Evolutionary conservation across 1,284 basidiomycete genomes (phyloP).

Genomic region (Neolentinus lepideus): DNA sequence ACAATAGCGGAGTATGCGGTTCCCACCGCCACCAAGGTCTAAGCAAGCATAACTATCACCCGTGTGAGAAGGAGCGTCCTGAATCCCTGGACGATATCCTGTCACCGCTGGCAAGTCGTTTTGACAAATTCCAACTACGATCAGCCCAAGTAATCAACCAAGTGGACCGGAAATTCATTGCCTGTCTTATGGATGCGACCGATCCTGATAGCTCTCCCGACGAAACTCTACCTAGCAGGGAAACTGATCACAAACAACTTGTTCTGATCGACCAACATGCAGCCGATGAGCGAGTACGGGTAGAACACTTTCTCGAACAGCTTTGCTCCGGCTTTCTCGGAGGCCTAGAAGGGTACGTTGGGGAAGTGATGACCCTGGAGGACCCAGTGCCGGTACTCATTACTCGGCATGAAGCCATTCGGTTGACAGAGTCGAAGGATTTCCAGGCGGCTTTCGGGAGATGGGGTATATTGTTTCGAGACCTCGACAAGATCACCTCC

Average conservation of each 20-base stretch:
- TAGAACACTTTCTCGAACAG: slow-evolving; percentile 75
- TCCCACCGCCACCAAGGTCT: too few relatives aligned
- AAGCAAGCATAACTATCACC: too few relatives aligned
- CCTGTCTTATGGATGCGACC: slow-evolving; percentile 41
- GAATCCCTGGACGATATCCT: neutral
- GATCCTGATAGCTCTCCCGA: slow-evolving; percentile 10
- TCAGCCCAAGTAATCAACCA: slow-evolving; percentile 66
- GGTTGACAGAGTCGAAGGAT: slow-evolving; percentile 32
- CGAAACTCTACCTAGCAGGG: slow-evolving; percentile 8
- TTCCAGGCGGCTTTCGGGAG: slow-evolving; percentile 43
- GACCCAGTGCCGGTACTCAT: slow-evolving; percentile 57
- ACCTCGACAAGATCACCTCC: slow-evolving; percentile 19
- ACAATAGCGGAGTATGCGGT: neutral
- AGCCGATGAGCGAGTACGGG: slow-evolving; percentile 86
- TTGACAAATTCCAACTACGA: slow-evolving; percentile 12
- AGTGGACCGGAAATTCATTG: slow-evolving; percentile 86
- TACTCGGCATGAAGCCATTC: slow-evolving; percentile 50
- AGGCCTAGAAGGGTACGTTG: slow-evolving; percentile 21
- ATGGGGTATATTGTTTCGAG: slow-evolving; percentile 70
- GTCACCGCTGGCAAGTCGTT: neutral
- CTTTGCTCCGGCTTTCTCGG: slow-evolving; percentile 60
- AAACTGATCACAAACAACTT: slow-evolving; percentile 22
- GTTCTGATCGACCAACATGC: slow-evolving; percentile 93
- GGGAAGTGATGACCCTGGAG: slow-evolving; percentile 34
- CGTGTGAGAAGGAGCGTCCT: neutral